Percentiles rank a stretch among this genome's conserved stretches.
Conservation (phyloP, 192 early-diverging fungal species). For the Endogone sp. region DNA sequence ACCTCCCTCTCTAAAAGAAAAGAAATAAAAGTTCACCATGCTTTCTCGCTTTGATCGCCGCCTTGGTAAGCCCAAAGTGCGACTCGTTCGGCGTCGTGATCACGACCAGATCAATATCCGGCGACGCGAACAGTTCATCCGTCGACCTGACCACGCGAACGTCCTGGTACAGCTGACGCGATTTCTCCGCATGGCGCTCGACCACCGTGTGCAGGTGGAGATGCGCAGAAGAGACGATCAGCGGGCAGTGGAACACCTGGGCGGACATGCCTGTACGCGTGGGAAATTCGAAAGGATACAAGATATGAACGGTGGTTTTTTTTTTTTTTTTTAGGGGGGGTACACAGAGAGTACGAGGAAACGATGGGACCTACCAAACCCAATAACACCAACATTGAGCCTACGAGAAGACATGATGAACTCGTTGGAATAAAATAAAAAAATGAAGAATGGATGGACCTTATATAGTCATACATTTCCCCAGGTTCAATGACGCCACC, state of each 20-base stretch:
- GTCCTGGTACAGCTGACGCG: constrained; percentile 41
- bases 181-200: constrained; percentile 44
- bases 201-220: constrained; percentile 53
- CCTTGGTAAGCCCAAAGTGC: constrained; percentile 56
- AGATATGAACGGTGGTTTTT: no score
- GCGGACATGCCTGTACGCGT: constrained; percentile 25
- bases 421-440: no score
- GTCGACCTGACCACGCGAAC: constrained; percentile 42
- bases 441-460: no score
- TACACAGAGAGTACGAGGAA: not conserved
- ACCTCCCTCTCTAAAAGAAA: no score
- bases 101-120: constrained; percentile 63
- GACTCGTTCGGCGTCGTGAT: constrained; percentile 68
- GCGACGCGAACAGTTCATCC: constrained; percentile 48
- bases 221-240: constrained; percentile 47
- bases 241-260: constrained; percentile 59
- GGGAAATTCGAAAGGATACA: not conserved
- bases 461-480: no score
- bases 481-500: no score
- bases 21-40: constrained; percentile 42
- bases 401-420: constrained; percentile 5
- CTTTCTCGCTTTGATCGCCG: constrained; percentile 59
- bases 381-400: constrained; percentile 65
- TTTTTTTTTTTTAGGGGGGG: no score
- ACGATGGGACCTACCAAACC: constrained; percentile 55